These are phyloP conservation scores for Crataegus laevigata DNA, from an alignment of 306 rosid species.

Conservation along the genomic window DNA sequence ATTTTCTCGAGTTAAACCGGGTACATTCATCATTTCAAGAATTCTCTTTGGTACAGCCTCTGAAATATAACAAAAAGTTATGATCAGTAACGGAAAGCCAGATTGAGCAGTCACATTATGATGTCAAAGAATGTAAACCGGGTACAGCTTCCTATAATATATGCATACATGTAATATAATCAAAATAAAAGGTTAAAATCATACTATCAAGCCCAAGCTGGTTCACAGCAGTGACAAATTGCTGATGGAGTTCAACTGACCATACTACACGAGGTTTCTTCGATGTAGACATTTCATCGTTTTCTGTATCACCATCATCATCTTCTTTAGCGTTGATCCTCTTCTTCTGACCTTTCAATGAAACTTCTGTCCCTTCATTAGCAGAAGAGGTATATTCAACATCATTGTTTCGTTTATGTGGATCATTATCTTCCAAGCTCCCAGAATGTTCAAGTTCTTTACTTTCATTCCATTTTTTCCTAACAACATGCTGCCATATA, in stretches of 20 bases:
- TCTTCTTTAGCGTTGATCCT: slow-evolving; percentile 51
- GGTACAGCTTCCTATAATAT: neutral
- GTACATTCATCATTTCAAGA: slow-evolving; percentile 55
- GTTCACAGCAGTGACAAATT: slow-evolving; percentile 43
- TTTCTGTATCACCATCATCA: slow-evolving; percentile 40
- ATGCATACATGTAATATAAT: neutral
- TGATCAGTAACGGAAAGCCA: slow-evolving; percentile 9
- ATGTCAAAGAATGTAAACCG: neutral
- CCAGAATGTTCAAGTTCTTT: slow-evolving; percentile 52
- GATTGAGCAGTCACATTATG: neutral
- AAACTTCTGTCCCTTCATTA: slow-evolving; percentile 46
- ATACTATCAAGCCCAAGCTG: slow-evolving; percentile 67
- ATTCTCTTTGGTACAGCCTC: slow-evolving; percentile 72
- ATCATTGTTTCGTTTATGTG: slow-evolving; percentile 42
- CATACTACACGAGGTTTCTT: slow-evolving; percentile 63
- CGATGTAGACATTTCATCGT: slow-evolving; percentile 35
- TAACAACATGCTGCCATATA: slow-evolving; percentile 65
- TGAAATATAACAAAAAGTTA: slow-evolving; percentile 25
- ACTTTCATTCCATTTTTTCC: slow-evolving; percentile 31
- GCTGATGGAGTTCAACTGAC: slow-evolving; percentile 47
- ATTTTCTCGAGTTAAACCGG: slow-evolving; percentile 53
- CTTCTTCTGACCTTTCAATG: slow-evolving; percentile 38
- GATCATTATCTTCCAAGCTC: slow-evolving; percentile 48
- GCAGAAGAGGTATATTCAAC: slow-evolving; percentile 43
- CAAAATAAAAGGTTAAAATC: slow-evolving; percentile 9